Evolutionary conservation across 1,139 yeast species (phyloP).

Genomic region (Debaryomyces psychrophilus): DNA sequence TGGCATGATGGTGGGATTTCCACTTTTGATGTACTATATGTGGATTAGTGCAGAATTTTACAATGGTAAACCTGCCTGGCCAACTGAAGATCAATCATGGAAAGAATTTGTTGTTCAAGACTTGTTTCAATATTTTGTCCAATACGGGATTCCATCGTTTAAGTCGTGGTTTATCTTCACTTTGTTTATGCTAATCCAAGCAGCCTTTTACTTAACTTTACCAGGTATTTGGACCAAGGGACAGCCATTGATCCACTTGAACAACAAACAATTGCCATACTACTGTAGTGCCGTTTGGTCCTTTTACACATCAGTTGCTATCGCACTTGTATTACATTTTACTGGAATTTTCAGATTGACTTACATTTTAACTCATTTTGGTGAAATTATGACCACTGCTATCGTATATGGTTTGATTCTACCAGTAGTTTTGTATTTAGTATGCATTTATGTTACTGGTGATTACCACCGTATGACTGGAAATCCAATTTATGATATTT

Average conservation of each 20-base stretch:
- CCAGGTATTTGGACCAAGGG: conserved; percentile 98
- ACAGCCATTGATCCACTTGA: conserved; percentile 81
- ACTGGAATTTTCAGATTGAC: conserved; percentile 74
- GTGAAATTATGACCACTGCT: conserved; percentile 91
- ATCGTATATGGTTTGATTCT: conserved; percentile 74
- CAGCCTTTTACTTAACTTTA: conserved; percentile 73
- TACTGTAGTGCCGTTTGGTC: conserved; percentile 91
- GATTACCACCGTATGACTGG: conserved; percentile 92
- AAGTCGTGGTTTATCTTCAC: conserved; percentile 73
- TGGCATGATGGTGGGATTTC: conserved; percentile 94
- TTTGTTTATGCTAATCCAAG: conserved; percentile 71
- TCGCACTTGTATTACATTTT: conserved; percentile 66
- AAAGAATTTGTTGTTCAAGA: conserved; percentile 49
- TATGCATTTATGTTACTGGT: conserved; percentile 65
- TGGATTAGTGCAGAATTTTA: conserved; percentile 89
- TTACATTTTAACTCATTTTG: conserved; percentile 77
- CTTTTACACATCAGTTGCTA: conserved; percentile 66
- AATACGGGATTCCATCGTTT: conserved; percentile 69
- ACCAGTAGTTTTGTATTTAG: conserved; percentile 63
- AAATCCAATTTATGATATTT: conserved; percentile 83
- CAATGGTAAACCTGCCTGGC: conserved; percentile 72
- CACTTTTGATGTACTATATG: conserved; percentile 93
- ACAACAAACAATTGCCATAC: conserved; percentile 81
- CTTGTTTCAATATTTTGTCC: conserved; percentile 49
- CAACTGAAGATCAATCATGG: conserved; percentile 62